A percentile compares a stretch with the other conserved stretches of the same genome.
Evolutionary conservation across 2,329 filamentous ascomycete species (phyloP).

Genomic region (Xylariaceae sp.): DNA sequence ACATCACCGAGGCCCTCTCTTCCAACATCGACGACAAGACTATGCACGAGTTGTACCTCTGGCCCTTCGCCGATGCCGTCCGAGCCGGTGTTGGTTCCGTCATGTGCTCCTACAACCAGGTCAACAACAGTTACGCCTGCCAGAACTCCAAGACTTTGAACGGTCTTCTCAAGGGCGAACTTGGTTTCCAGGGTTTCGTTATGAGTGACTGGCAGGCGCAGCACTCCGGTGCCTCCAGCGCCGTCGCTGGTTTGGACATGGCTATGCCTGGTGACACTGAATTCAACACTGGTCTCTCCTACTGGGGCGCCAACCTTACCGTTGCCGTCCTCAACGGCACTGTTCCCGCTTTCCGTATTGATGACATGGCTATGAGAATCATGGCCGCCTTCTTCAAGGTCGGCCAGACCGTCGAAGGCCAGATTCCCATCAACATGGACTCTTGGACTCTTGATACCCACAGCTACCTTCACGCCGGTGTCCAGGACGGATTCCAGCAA

Average conservation of each 20-base stretch:
- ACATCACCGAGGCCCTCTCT: constrained; percentile 54
- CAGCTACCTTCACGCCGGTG: constrained; percentile 61
- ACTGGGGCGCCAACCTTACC: constrained; percentile 84
- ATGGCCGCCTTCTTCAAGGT: constrained; percentile 67
- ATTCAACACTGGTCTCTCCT: constrained; percentile 60
- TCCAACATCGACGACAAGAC: constrained; percentile 67
- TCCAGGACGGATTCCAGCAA: constrained; percentile 55
- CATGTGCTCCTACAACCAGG: constrained; percentile 68
- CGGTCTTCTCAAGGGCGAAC: constrained; percentile 69
- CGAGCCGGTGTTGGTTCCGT: constrained; percentile 58
- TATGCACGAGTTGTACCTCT: constrained; percentile 69
- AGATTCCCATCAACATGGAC: constrained; percentile 69
- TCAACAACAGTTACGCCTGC: constrained; percentile 77
- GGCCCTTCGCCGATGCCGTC: constrained; percentile 72
- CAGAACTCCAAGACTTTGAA: constrained; percentile 75
- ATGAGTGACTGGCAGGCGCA: constrained; percentile 79
- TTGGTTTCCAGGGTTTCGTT: constrained; percentile 76
- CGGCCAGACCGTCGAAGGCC: constrained; percentile 43
- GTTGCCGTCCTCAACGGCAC: constrained; percentile 85
- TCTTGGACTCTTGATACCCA: constrained; percentile 79
- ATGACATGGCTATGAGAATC: constrained; percentile 87
- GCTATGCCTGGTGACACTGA: constrained; percentile 63
- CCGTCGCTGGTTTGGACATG: constrained; percentile 75
- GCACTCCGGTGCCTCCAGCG: constrained; percentile 61
- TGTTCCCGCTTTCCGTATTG: constrained; percentile 76